phyloP scores from a whole-genome alignment of 257 asterid species.

The Nicotiana benthamiana region DNA sequence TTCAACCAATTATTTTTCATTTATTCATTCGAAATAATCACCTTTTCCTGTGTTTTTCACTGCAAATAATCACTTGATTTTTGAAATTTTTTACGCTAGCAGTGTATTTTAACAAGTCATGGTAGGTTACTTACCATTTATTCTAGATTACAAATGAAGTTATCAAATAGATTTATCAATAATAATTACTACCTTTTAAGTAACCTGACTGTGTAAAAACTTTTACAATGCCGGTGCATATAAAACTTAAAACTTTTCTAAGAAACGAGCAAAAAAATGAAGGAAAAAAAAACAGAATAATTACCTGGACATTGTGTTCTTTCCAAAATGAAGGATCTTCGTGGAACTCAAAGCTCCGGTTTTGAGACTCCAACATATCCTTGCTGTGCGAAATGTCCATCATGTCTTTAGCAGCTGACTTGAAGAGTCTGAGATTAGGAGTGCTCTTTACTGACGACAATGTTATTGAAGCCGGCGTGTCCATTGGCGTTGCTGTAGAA shows the following conservation, averaged over 20 bases:
- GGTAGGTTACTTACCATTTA: too few species aligned
- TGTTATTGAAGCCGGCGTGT: constrained; percentile 19
- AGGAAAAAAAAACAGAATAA: not conserved
- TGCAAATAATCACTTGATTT: too few species aligned
- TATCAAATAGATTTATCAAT: too few species aligned
- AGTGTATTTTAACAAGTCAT: too few species aligned
- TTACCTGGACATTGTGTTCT: constrained; percentile 82
- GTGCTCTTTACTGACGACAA: constrained; percentile 39
- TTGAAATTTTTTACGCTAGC: too few species aligned
- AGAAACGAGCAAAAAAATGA: not conserved
- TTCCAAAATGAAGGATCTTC: constrained; percentile 82
- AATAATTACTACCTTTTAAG: not conserved
- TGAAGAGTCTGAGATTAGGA: constrained; percentile 40
- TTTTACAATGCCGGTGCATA: too few species aligned
- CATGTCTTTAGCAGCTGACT: constrained; percentile 40
- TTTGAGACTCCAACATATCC: constrained; percentile 5
- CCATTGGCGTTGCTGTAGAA: constrained; percentile 20
- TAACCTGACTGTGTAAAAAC: not conserved
- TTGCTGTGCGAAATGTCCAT: constrained; percentile 26
- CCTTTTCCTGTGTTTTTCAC: too few species aligned
- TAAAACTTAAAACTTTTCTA: not conserved
- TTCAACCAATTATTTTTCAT: not conserved
- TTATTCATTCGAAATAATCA: too few species aligned
- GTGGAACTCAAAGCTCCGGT: constrained; percentile 53
- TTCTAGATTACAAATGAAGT: too few species aligned